These are phyloP conservation scores for Vaccinium corymbosum DNA, from an alignment of 148 eudicot species.

Conservation along the genomic window DNA sequence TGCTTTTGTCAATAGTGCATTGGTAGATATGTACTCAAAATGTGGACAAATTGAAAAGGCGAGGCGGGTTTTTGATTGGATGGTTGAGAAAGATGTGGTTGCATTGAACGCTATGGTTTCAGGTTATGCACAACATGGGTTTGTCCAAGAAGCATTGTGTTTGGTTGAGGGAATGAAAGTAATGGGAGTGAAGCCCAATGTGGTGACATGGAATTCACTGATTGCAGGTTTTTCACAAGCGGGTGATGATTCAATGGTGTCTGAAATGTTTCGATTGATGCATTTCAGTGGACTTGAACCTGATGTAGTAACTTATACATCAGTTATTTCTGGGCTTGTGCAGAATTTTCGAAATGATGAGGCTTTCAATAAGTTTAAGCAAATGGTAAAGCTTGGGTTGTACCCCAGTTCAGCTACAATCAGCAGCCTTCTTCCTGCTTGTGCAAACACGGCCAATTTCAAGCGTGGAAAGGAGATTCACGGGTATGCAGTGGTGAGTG, in stretches of 20 bases:
- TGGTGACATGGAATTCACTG: slow-evolving; percentile 75
- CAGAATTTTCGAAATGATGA: slow-evolving; percentile 48
- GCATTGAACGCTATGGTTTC: slow-evolving; percentile 62
- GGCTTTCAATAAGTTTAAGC: slow-evolving; percentile 54
- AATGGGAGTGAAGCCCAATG: slow-evolving; percentile 49
- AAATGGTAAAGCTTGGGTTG: slow-evolving; percentile 51
- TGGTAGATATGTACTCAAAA: slow-evolving; percentile 82
- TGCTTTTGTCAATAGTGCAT: slow-evolving; percentile 55
- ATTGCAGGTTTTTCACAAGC: slow-evolving; percentile 68
- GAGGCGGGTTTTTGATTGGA: slow-evolving; percentile 48
- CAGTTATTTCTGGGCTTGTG: slow-evolving; percentile 65
- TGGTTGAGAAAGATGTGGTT: slow-evolving; percentile 64
- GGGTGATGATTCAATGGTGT: slow-evolving; percentile 58
- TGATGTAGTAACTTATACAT: slow-evolving; percentile 88
- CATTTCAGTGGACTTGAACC: slow-evolving; percentile 51
- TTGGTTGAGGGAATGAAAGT: slow-evolving; percentile 47
- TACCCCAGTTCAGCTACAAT: slow-evolving; percentile 59
- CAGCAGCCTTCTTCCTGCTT: slow-evolving; percentile 69
- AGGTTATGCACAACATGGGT: slow-evolving; percentile 65
- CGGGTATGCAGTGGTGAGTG: slow-evolving; percentile 46
- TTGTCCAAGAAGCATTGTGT: slow-evolving; percentile 50
- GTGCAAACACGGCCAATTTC: slow-evolving; percentile 56
- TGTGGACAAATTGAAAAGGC: slow-evolving; percentile 50
- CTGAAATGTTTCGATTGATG: slow-evolving; percentile 54
- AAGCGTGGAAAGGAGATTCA: slow-evolving; percentile 75